Conservation (phyloP, 140 eudicot genomes). For the Anethum foeniculum region DNA sequence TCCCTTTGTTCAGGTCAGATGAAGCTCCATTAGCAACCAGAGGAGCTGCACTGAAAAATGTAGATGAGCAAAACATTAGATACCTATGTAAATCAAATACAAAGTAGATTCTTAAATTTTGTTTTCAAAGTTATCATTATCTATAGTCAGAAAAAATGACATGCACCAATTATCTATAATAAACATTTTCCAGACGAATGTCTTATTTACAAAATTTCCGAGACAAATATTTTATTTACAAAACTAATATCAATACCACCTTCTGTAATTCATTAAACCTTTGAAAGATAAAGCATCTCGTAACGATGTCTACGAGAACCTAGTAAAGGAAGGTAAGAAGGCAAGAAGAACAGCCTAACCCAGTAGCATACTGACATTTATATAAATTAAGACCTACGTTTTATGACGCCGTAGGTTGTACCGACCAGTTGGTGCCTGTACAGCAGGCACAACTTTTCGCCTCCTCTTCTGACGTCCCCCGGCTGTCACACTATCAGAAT, state of each 20-base stretch:
- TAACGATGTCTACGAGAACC: not conserved
- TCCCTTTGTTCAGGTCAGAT: conserved; percentile 34
- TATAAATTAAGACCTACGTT: conserved; percentile 33
- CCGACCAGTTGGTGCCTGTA: conserved; percentile 43
- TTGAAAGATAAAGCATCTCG: not conserved
- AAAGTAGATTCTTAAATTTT: not conserved
- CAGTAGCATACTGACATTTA: not conserved
- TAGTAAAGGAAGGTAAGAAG: not conserved
- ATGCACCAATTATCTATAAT: not conserved
- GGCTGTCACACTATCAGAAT: conserved; percentile 45
- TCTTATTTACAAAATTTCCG: too few relatives aligned
- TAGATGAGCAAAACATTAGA: conserved; percentile 1
- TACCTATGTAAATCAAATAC: not conserved
- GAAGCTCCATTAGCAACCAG: conserved; percentile 33
- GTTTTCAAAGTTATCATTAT: not conserved
- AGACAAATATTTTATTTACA: not conserved
- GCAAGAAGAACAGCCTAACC: not conserved
- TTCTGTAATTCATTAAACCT: not conserved
- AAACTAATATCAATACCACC: not conserved
- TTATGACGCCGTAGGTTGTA: conserved; percentile 74
- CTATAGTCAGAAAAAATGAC: not conserved
- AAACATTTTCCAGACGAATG: not conserved
- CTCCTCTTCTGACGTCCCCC: conserved; percentile 58
- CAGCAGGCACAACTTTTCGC: conserved; percentile 44
- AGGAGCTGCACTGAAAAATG: conserved; percentile 34